Percentiles rank a stretch among this genome's conserved stretches.
phyloP scores from a whole-genome alignment of 305 asterid species.

The Fraxinus platypoda region DNA sequence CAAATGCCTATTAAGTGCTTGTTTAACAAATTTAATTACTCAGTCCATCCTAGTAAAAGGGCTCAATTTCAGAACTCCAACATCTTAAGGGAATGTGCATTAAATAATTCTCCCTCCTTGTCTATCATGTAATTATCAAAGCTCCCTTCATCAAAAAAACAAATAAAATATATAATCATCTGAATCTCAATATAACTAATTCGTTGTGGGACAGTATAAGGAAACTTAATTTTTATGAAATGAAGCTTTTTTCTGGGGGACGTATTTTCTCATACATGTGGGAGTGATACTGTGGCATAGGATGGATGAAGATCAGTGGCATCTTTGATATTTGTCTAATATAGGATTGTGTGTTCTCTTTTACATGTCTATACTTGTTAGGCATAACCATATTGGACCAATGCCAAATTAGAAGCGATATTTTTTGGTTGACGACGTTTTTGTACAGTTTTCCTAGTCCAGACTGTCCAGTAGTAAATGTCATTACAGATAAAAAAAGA shows the following conservation, averaged over 20 bases:
- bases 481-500: neutral
- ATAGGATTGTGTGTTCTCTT: neutral
- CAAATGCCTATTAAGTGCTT: neutral
- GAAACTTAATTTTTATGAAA: neutral
- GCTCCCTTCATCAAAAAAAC: neutral
- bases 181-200: neutral
- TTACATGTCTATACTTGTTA: neutral
- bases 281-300: neutral
- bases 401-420: neutral
- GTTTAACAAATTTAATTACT: neutral
- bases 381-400: neutral
- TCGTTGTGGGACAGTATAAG: neutral
- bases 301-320: neutral
- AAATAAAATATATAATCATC: neutral
- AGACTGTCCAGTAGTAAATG: neutral
- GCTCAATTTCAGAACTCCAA: neutral
- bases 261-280: neutral
- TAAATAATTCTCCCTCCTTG: neutral
- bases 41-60: neutral
- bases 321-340: neutral
- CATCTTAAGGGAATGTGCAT: neutral
- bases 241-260: neutral
- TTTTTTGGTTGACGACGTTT: neutral
- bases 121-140: neutral
- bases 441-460: neutral